Percentiles rank a stretch among this genome's conserved stretches.
These are phyloP conservation scores for Rhazya stricta DNA, from an alignment of 257 asterid species.

Conservation along the genomic window DNA sequence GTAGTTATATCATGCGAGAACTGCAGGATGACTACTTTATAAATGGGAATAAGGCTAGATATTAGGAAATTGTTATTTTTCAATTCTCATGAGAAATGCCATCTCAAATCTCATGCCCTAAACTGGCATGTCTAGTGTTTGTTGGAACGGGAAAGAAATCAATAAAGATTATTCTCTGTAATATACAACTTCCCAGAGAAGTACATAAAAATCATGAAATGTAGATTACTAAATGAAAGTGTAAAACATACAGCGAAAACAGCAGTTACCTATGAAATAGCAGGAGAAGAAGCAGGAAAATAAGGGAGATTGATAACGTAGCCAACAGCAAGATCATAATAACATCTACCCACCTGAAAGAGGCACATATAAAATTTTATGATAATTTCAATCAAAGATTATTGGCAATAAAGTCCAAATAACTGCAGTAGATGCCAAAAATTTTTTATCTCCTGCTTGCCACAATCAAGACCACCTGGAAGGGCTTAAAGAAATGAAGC, in stretches of 20 bases:
- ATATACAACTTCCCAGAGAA: not conserved
- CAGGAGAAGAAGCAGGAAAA: slow-evolving; percentile 78
- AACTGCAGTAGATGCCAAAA: not conserved
- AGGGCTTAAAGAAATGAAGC: not conserved
- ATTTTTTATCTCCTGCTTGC: not conserved
- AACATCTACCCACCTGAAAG: slow-evolving; percentile 76
- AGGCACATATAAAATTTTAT: slow-evolving; percentile 21
- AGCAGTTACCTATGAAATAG: slow-evolving; percentile 73
- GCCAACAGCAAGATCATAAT: slow-evolving; percentile 64
- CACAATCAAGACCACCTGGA: not conserved
- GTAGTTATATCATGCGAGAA: too few species aligned
- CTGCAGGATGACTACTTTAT: too few species aligned
- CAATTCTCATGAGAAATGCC: not conserved
- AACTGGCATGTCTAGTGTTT: not conserved
- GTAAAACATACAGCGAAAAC: not conserved
- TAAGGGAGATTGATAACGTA: slow-evolving; percentile 49
- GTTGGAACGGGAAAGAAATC: not conserved
- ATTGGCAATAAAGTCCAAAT: not conserved
- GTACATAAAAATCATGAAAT: not conserved
- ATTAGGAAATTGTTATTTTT: not conserved
- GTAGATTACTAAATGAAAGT: not conserved
- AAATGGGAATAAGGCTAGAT: too few species aligned
- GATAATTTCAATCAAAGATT: slow-evolving; percentile 11
- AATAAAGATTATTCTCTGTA: not conserved
- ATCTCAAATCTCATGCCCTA: not conserved